phyloP scores from a whole-genome alignment of 139 green algal species.

The Volvox reticuliferus region DNA sequence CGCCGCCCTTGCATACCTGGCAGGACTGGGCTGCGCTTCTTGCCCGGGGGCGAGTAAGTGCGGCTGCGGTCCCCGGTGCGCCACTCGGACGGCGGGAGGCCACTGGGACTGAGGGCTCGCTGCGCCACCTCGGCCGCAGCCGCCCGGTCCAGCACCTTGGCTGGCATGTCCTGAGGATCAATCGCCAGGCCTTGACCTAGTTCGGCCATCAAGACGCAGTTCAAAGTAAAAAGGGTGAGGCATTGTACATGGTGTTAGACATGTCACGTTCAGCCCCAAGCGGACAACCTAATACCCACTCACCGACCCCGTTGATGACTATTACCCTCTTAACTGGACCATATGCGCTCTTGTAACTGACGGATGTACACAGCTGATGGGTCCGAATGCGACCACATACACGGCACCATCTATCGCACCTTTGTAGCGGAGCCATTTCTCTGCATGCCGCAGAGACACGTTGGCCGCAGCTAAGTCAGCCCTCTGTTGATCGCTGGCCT shows the following conservation, averaged over 20 bases:
- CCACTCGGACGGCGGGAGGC: background rate
- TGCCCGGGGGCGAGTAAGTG: slow-evolving; percentile 51
- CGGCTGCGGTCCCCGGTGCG: background rate
- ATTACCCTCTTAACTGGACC: too few species aligned
- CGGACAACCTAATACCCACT: too few species aligned
- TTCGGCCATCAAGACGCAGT: too few species aligned
- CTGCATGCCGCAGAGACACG: background rate
- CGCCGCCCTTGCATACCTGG: background rate
- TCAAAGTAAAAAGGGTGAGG: too few species aligned
- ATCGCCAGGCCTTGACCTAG: slow-evolving; percentile 9
- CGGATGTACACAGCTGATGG: too few species aligned
- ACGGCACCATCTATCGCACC: background rate
- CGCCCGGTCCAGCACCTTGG: background rate
- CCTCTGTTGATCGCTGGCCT: background rate
- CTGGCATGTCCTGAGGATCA: slow-evolving; percentile 20
- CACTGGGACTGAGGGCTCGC: background rate
- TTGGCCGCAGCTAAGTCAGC: background rate
- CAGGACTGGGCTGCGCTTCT: slow-evolving; percentile 33
- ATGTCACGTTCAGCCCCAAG: too few species aligned
- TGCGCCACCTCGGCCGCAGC: background rate
- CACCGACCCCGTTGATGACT: too few species aligned
- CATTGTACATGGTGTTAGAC: too few species aligned
- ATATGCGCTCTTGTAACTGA: too few species aligned
- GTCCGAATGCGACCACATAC: too few species aligned
- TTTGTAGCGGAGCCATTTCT: slow-evolving; percentile 11